Evolutionary conservation across 495 filamentous ascomycete genomes (phyloP), one percentile per base, ranked within the genome.

Genomic region (Penicillium desertorum): DNA sequence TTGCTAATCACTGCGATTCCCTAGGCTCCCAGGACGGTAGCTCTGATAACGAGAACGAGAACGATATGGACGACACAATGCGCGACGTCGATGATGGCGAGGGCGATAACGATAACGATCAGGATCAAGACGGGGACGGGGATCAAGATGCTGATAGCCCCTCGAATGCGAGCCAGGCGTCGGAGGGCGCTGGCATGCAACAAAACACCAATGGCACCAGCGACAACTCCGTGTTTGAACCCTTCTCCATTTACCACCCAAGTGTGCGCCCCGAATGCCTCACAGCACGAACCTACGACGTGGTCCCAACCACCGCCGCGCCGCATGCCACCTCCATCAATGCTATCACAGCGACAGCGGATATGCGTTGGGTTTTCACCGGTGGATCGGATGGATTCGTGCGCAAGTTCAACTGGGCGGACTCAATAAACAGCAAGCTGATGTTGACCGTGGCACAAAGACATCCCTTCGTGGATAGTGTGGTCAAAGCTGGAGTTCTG

Each of bases 281-380:
- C 23, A 88, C 83, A 8, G 94, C 95, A n/a, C 72, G 80, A 27
- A 86, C 86, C 14, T 99, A 98, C 79, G 94, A 99, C 71, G 96
- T 99, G 42, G 88, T 93, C 7, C 94, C 94, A 7, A 98, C 96
- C 22, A 96, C 96, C 70, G 94, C 94, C 14, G 94, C 94, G 3
- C 94, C 94, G 4, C 92, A 96, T 69, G 88, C 89, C 56, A 99
- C 94, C 12, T 97, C 92, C 34, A 90, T 99, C 76, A 99, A 99
- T 65, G 86, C 91, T 4, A 81, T 98, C 44, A 86, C 91, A 23
- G 83, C 94, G 34, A 99, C 94, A 1, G 91, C 92, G 16, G 95
- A 98, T 72, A 90, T 97, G 81, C 83, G 91, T 59, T 99, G 90
- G 84, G 90, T 96, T 62, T 92, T 98, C 69, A 96, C 85, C 27